Percentiles rank a stretch among this genome's conserved stretches.
Conservation (phyloP, 371 early-diverging fungal species). For the Globomyces sp. region DNA sequence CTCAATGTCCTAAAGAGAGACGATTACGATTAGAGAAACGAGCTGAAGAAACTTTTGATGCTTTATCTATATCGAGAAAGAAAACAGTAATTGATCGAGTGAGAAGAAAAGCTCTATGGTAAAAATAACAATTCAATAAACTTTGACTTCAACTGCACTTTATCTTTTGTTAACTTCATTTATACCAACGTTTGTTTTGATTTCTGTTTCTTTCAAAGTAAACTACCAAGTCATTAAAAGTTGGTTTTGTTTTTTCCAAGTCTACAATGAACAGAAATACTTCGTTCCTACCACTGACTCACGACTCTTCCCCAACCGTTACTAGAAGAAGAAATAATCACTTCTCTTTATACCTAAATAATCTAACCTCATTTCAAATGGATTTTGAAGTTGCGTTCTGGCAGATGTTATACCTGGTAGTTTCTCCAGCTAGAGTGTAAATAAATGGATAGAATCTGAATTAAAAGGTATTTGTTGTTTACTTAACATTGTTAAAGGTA, state of each 20-base stretch:
- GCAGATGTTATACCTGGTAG: conserved; percentile 87
- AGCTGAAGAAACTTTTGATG: conserved; percentile 32
- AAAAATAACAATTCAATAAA: background rate
- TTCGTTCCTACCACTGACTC: background rate
- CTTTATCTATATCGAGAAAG: conserved; percentile 34
- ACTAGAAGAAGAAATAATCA: conserved; percentile 11
- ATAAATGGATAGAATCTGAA: conserved; percentile 21
- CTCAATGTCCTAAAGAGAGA: conserved; percentile 28
- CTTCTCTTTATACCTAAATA: conserved; percentile 43
- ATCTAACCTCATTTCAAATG: conserved; percentile 77
- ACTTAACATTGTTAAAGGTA: background rate
- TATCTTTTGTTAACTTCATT: no score
- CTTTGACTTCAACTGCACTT: no score
- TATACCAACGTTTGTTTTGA: background rate
- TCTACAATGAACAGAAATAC: background rate
- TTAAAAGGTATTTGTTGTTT: no score
- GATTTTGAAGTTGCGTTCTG: conserved; percentile 91
- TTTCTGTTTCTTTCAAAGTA: conserved; percentile 5
- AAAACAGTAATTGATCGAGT: conserved; percentile 36
- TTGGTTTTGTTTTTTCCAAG: background rate
- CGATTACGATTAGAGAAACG: conserved; percentile 25
- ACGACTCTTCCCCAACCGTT: background rate
- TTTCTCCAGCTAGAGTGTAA: conserved; percentile 84
- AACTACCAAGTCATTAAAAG: background rate
- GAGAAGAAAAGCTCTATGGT: conserved; percentile 47